These are phyloP conservation scores for Protomyces gravidus DNA, from an alignment of 1,139 yeast genomes.

Conservation along the genomic window DNA sequence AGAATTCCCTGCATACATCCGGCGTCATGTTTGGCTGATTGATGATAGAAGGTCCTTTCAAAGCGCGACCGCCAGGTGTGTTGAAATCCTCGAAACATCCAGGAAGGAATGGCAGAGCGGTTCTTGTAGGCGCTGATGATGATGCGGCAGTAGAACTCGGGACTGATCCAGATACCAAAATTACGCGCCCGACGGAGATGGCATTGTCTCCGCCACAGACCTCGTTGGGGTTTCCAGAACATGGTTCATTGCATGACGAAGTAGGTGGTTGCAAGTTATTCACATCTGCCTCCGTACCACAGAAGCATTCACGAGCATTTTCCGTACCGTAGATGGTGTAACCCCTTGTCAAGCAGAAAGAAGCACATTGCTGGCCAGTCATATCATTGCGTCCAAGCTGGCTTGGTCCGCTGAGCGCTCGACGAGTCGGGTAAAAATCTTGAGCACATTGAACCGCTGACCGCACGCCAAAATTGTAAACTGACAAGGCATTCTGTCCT, in stretches of 20 bases:
- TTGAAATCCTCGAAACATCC: neutral
- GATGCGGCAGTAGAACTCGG: no score
- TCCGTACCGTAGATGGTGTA: neutral
- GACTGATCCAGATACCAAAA: no score
- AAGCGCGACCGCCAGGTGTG: neutral
- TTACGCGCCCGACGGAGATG: neutral
- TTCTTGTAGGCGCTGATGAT: no score
- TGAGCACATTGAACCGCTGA: neutral
- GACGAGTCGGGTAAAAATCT: conserved; percentile 6
- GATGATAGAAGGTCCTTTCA: neutral
- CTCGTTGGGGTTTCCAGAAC: neutral
- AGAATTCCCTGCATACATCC: conserved; percentile 6
- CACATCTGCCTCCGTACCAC: neutral
- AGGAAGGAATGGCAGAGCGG: neutral
- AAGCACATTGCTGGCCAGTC: neutral
- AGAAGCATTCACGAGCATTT: neutral
- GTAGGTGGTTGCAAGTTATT: neutral
- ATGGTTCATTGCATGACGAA: neutral
- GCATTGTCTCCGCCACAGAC: neutral
- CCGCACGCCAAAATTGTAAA: neutral
- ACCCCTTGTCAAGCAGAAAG: neutral
- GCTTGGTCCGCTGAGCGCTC: conserved; percentile 11
- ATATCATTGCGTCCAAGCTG: neutral
- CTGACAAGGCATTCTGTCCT: conserved; percentile 2
- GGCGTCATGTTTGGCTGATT: conserved; percentile 1